A percentile compares a stretch with the other conserved stretches of the same genome.
These are phyloP conservation scores for Auxenochlorella pyrenoidosa DNA, from an alignment of 139 green algal genomes.

Conservation along the genomic window DNA sequence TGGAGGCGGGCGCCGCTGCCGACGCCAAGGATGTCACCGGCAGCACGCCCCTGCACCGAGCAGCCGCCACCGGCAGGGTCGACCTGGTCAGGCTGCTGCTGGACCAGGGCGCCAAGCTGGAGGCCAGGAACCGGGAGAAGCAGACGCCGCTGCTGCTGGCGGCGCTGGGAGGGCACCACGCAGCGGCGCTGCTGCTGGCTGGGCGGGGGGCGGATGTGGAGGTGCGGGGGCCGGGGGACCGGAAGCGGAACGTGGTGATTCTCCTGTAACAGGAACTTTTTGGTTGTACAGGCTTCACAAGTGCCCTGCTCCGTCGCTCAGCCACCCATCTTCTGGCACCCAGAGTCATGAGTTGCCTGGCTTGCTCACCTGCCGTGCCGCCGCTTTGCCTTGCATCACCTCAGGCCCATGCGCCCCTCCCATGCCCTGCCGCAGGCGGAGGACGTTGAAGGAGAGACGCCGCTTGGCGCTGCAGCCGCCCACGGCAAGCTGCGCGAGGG, in stretches of 20 bases:
- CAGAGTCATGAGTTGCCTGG: no score
- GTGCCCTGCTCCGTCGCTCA: no score
- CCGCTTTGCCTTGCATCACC: neutral
- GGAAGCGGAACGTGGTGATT: no score
- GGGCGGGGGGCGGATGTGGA: conserved; percentile 50
- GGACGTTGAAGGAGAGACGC: conserved; percentile 66
- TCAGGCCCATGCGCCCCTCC: neutral
- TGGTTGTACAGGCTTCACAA: no score
- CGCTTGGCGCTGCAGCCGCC: conserved; percentile 56
- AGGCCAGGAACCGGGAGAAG: conserved; percentile 48
- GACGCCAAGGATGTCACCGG: conserved; percentile 49
- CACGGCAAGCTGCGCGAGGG: conserved; percentile 50
- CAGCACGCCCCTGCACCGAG: conserved; percentile 29
- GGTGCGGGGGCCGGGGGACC: conserved; percentile 45
- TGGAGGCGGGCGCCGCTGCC: conserved; percentile 58
- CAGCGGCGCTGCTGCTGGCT: conserved; percentile 55
- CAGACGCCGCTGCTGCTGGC: conserved; percentile 68
- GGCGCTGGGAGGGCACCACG: conserved; percentile 45
- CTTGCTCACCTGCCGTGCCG: neutral
- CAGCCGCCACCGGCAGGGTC: conserved; percentile 27
- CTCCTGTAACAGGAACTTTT: no score
- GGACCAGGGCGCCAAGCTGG: conserved; percentile 21
- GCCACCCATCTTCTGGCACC: no score
- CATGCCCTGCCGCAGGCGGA: conserved; percentile 50
- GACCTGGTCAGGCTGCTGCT: conserved; percentile 17